Percentiles rank a stretch among this genome's conserved stretches.
Evolutionary conservation across 805 yeast species (phyloP).

Genomic region (Suhomyces emberorum): DNA sequence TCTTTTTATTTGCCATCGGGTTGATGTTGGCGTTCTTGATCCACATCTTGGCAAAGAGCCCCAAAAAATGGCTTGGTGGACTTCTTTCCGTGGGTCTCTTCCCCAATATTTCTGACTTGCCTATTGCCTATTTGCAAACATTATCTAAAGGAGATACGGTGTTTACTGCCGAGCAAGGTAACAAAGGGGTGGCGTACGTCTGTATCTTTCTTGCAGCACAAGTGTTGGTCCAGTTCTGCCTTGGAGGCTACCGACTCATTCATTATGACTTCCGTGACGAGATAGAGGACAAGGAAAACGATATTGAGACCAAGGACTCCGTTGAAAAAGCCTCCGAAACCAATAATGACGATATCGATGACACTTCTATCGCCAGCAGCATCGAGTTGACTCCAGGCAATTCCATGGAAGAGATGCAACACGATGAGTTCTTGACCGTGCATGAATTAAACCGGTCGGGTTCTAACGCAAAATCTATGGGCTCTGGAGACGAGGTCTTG

Average conservation of each 20-base stretch:
- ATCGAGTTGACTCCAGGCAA: neutral
- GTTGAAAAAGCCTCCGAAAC: neutral
- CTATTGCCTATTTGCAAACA: slow-evolving; percentile 79
- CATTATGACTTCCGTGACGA: slow-evolving; percentile 63
- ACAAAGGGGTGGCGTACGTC: slow-evolving; percentile 78
- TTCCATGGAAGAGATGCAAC: slow-evolving; percentile 13
- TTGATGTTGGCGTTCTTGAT: slow-evolving; percentile 44
- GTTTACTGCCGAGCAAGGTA: slow-evolving; percentile 58
- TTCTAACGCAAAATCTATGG: slow-evolving; percentile 8
- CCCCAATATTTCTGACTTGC: slow-evolving; percentile 79
- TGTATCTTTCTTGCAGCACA: slow-evolving; percentile 73
- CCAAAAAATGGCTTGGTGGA: slow-evolving; percentile 77
- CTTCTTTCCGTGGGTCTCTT: slow-evolving; percentile 66
- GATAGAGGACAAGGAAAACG: slow-evolving; percentile 7
- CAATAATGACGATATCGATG: neutral
- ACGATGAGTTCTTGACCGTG: slow-evolving; percentile 17
- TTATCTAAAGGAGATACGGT: slow-evolving; percentile 56
- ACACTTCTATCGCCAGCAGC: slow-evolving; percentile 4
- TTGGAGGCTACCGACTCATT: slow-evolving; percentile 70
- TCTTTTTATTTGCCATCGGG: slow-evolving; percentile 51
- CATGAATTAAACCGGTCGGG: slow-evolving; percentile 8
- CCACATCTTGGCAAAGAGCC: slow-evolving; percentile 54
- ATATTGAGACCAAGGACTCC: slow-evolving; percentile 3
- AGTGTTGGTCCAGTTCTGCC: slow-evolving; percentile 64
- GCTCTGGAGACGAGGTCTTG: slow-evolving; percentile 6